Evolutionary conservation across 2,329 filamentous ascomycete species (phyloP).

Genomic region (Chaetomiaceae sp.): DNA sequence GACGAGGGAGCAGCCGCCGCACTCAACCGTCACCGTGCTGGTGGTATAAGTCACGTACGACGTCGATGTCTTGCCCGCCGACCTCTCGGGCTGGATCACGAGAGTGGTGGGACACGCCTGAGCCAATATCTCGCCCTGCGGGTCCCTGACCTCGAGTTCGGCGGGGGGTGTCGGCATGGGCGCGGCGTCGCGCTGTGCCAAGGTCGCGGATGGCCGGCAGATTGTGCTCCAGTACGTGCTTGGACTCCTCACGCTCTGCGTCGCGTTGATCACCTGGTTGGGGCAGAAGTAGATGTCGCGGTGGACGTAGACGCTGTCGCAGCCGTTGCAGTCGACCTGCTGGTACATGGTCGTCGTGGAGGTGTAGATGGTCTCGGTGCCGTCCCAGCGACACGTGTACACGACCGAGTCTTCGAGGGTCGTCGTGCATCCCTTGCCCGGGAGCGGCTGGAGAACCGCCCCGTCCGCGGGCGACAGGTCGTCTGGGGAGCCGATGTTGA

Average conservation of each 20-base stretch:
- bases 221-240: conserved; percentile 29
- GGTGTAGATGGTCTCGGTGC: conserved; percentile 28
- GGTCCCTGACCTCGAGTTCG: background rate
- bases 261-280: conserved; percentile 23
- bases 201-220: conserved; percentile 22
- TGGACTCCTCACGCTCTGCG: conserved; percentile 21
- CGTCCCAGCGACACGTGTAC: conserved; percentile 32
- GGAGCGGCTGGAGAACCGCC: background rate
- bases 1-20: conserved; percentile 24
- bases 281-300: conserved; percentile 28
- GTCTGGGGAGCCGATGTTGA: background rate
- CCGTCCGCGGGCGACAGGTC: background rate
- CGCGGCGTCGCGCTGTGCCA: background rate
- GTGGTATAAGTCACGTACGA: conserved; percentile 23
- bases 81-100: conserved; percentile 21
- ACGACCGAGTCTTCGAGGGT: conserved; percentile 26
- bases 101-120: conserved; percentile 25
- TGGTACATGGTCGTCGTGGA: conserved; percentile 26
- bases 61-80: conserved; percentile 24
- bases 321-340: conserved; percentile 33
- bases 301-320: conserved; percentile 25
- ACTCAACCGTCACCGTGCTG: conserved; percentile 20
- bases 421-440: conserved; percentile 25
- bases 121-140: background rate
- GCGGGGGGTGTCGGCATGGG: background rate